Evolutionary conservation across 2,329 filamentous ascomycete species (phyloP).

Genomic region (Pseudopithomyces maydicus): DNA sequence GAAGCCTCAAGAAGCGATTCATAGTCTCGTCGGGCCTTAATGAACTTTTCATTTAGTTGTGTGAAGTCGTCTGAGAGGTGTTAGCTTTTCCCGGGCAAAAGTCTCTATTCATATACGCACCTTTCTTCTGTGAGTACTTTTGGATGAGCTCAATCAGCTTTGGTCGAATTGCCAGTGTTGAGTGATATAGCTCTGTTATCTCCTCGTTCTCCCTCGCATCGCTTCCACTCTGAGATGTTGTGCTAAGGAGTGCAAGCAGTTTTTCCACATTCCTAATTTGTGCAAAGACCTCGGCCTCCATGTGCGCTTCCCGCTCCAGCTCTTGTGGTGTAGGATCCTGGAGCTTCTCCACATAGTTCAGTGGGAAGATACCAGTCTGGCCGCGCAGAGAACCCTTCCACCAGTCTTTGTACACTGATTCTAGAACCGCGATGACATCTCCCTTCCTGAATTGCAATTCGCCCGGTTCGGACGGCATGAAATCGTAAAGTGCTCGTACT

Average conservation of each 20-base stretch:
- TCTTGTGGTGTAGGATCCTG: conserved; percentile 94
- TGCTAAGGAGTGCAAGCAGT: conserved; percentile 86
- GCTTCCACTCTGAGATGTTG: conserved; percentile 59
- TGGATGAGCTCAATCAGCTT: conserved; percentile 98
- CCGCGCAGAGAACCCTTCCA: conserved; percentile 96
- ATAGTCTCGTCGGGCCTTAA: conserved; percentile 96
- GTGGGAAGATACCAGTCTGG: conserved; percentile 94
- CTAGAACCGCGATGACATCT: conserved; percentile 94
- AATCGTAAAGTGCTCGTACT: conserved; percentile 92
- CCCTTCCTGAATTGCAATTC: conserved; percentile 97
- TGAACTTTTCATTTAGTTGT: conserved; percentile 98
- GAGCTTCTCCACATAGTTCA: conserved; percentile 98
- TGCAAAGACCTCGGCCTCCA: conserved; percentile 82
- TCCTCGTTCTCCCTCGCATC: conserved; percentile 95
- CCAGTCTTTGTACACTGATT: conserved; percentile 99
- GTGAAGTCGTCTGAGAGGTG: conserved; percentile 83
- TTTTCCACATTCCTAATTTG: conserved; percentile 81
- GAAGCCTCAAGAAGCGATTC: conserved; percentile 94
- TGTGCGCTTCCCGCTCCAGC: conserved; percentile 91
- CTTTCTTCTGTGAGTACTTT: conserved; percentile 99
- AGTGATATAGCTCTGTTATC: conserved; percentile 88
- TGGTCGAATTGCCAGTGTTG: conserved; percentile 89
- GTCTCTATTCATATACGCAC: conserved; percentile 51
- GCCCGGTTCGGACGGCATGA: conserved; percentile 89
- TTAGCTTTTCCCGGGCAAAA: conserved; percentile 12